Evolutionary conservation across 768 basidiomycete species (phyloP).

Genomic region (Rhizopogon sp.): DNA sequence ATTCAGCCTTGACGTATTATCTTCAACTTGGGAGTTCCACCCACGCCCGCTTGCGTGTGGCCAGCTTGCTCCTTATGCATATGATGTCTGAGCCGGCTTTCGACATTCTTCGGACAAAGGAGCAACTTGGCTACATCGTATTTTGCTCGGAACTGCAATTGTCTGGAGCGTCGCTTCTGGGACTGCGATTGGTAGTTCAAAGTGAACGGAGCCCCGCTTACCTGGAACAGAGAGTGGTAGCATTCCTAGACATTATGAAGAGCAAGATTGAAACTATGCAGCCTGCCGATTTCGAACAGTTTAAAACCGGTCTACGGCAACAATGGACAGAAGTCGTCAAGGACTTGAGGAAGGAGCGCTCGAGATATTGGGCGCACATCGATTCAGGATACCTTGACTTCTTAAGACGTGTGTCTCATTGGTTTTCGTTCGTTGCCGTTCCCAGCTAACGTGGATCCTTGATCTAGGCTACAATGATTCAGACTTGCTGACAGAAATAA

Average conservation of each 20-base stretch:
- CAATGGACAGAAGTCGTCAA: slow-evolving; percentile 85
- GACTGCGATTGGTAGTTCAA: slow-evolving; percentile 82
- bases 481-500: slow-evolving; percentile 53
- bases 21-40: slow-evolving; percentile 68
- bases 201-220: slow-evolving; percentile 77
- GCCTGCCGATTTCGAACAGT: slow-evolving; percentile 69
- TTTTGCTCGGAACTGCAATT: slow-evolving; percentile 52
- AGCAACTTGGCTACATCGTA: slow-evolving; percentile 95
- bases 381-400: slow-evolving; percentile 85
- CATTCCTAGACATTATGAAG: slow-evolving; percentile 77
- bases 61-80: slow-evolving; percentile 68
- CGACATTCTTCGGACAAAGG: slow-evolving; percentile 84
- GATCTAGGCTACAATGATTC: slow-evolving; percentile 72
- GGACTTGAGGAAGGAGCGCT: slow-evolving; percentile 79
- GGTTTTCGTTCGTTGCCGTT: background rate
- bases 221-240: slow-evolving; percentile 84
- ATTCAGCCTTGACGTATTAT: slow-evolving; percentile 85
- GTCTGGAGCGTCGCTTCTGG: slow-evolving; percentile 63
- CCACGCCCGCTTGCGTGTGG: slow-evolving; percentile 62
- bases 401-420: slow-evolving; percentile 59
- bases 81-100: slow-evolving; percentile 92
- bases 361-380: slow-evolving; percentile 66
- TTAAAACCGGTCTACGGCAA: slow-evolving; percentile 71
- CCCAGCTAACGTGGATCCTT: background rate
- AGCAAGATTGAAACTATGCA: slow-evolving; percentile 62